phyloP scores from a whole-genome alignment of 2,329 filamentous ascomycete species.

The Ceratocystiopsis sp. region DNA sequence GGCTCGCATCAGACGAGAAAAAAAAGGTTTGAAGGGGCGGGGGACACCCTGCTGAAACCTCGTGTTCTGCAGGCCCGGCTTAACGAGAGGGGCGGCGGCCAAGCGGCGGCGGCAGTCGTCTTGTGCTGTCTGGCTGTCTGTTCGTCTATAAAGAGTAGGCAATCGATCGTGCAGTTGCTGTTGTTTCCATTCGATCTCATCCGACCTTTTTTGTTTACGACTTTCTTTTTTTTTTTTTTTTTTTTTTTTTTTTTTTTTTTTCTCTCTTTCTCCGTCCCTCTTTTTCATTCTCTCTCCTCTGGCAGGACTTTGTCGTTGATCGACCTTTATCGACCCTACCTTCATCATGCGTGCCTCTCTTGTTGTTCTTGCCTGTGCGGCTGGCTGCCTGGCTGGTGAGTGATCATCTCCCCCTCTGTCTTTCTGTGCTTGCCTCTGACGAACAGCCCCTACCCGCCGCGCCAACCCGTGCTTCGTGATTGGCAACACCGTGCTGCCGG shows the following conservation, averaged over 20 bases:
- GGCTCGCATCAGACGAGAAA: too few species aligned
- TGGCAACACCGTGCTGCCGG: slow-evolving; percentile 31
- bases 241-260: neutral
- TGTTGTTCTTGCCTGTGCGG: slow-evolving; percentile 4
- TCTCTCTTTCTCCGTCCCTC: neutral
- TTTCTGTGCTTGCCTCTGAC: neutral
- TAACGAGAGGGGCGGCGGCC: too few species aligned
- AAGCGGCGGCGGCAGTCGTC: too few species aligned
- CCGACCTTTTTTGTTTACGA: neutral
- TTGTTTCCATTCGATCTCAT: too few species aligned
- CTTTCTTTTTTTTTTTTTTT: neutral
- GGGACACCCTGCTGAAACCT: too few species aligned
- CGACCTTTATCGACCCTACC: neutral
- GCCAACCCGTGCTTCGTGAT: slow-evolving; percentile 31
- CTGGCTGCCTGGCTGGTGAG: slow-evolving; percentile 7
- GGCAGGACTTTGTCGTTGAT: slow-evolving; percentile 6
- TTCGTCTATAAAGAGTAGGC: too few species aligned
- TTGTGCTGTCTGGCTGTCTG: too few species aligned
- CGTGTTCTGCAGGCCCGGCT: too few species aligned
- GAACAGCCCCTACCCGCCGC: neutral
- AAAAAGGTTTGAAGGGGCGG: too few species aligned
- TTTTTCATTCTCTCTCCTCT: neutral
- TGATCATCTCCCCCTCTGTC: neutral
- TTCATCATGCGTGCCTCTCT: slow-evolving; percentile 8
- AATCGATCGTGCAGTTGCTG: too few species aligned